Evolutionary conservation across 352 stramenopile genomes (phyloP).

Genomic region (Phytophthora brassicae): DNA sequence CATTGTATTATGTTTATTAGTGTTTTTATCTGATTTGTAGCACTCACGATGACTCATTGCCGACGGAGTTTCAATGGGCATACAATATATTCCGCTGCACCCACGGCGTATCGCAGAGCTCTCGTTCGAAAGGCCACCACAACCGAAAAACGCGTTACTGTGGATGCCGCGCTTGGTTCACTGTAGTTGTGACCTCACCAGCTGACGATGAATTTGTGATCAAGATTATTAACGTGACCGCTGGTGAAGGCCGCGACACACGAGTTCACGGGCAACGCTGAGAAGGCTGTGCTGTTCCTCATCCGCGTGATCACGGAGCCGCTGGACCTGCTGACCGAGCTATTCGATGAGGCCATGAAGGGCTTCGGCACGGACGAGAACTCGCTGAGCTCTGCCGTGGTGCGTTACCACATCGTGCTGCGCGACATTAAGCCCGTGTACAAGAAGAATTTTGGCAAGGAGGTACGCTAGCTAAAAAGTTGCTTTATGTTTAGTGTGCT

Average conservation of each 20-base stretch:
- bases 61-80: background rate
- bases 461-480: no score
- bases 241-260: conserved; percentile 64
- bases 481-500: no score
- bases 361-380: conserved; percentile 27
- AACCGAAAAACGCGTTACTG: background rate
- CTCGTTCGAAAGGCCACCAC: background rate
- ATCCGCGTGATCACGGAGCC: conserved; percentile 68
- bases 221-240: no score
- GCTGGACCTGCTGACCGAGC: conserved; percentile 58
- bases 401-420: background rate
- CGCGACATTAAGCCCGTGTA: no score
- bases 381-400: background rate
- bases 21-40: background rate
- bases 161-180: no score
- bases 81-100: background rate
- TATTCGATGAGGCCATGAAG: conserved; percentile 76
- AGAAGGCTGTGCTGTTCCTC: conserved; percentile 67
- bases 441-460: no score
- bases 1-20: no score
- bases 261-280: conserved; percentile 60
- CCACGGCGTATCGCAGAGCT: background rate
- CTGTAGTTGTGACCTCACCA: no score
- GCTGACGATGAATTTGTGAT: no score
- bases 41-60: background rate